These are phyloP conservation scores for Colletotrichum agaves DNA, from an alignment of 2,329 filamentous ascomycete genomes.

Conservation along the genomic window DNA sequence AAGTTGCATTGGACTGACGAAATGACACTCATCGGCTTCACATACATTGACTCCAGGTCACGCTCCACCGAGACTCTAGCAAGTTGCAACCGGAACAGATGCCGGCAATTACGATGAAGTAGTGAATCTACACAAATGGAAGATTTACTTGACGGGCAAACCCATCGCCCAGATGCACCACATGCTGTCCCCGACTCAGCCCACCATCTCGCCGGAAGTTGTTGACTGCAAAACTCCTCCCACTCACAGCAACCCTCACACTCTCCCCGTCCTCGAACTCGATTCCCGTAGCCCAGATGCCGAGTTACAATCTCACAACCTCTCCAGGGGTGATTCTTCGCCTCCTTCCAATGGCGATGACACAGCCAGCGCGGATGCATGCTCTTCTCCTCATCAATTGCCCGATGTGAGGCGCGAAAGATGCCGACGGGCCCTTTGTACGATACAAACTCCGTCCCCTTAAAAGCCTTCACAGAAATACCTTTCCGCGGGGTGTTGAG, in stretches of 20 bases:
- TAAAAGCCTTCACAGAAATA: slow-evolving; percentile 37
- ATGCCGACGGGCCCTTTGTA: slow-evolving; percentile 43
- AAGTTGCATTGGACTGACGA: no score
- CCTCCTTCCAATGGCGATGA: slow-evolving; percentile 24
- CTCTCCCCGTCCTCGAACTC: slow-evolving; percentile 43
- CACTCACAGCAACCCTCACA: slow-evolving; percentile 41
- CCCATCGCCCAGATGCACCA: slow-evolving; percentile 40
- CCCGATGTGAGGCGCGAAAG: slow-evolving; percentile 41
- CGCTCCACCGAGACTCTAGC: no score
- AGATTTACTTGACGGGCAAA: slow-evolving; percentile 40
- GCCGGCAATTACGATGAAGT: no score
- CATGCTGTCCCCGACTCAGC: slow-evolving; percentile 40
- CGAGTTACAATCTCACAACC: slow-evolving; percentile 43
- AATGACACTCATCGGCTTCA: not conserved
- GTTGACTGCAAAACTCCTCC: slow-evolving; percentile 38
- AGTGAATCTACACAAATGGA: slow-evolving; percentile 23
- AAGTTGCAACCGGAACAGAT: no score
- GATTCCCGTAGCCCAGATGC: slow-evolving; percentile 45
- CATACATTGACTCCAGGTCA: not conserved
- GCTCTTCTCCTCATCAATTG: slow-evolving; percentile 39
- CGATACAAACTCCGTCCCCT: slow-evolving; percentile 41
- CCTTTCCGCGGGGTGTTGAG: slow-evolving; percentile 43
- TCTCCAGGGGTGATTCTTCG: slow-evolving; percentile 37
- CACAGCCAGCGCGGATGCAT: slow-evolving; percentile 45
- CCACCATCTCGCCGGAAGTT: slow-evolving; percentile 14